phyloP scores from a whole-genome alignment of 257 asterid species.

The Fraxinus pennsylvanica region DNA sequence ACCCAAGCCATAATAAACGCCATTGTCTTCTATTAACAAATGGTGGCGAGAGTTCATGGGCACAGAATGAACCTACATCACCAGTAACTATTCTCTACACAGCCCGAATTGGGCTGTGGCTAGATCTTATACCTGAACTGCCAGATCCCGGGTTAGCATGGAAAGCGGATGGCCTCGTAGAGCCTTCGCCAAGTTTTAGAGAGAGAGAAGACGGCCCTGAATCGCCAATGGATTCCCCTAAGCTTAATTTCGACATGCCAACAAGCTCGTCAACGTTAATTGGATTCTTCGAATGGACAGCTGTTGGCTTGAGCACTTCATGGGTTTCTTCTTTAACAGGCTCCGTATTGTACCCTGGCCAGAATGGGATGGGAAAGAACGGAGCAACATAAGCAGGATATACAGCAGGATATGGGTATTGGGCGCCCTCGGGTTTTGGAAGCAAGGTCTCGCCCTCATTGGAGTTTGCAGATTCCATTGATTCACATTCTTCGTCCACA shows the following conservation, averaged over 20 bases:
- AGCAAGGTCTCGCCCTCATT: slow-evolving; percentile 48
- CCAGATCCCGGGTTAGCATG: slow-evolving; percentile 76
- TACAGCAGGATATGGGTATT: slow-evolving; percentile 62
- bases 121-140: slow-evolving; percentile 58
- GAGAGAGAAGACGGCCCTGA: slow-evolving; percentile 57
- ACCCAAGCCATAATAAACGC: slow-evolving; percentile 31
- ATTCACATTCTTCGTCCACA: slow-evolving; percentile 80
- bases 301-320: slow-evolving; percentile 93
- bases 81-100: slow-evolving; percentile 34
- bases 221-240: slow-evolving; percentile 73
- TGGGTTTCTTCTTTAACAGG: slow-evolving; percentile 66
- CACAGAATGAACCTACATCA: slow-evolving; percentile 23
- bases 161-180: slow-evolving; percentile 89
- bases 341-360: slow-evolving; percentile 65
- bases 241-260: slow-evolving; percentile 86
- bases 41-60: slow-evolving; percentile 22
- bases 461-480: slow-evolving; percentile 80
- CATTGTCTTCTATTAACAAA: slow-evolving; percentile 45
- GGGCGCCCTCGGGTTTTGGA: slow-evolving; percentile 54
- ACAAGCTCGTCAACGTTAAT: slow-evolving; percentile 88
- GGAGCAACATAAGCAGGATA: slow-evolving; percentile 86
- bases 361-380: slow-evolving; percentile 64
- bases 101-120: slow-evolving; percentile 81
- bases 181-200: slow-evolving; percentile 73
- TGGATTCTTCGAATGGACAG: slow-evolving; percentile 82